Percentiles rank a stretch among this genome's conserved stretches.
These are phyloP conservation scores for Tephrocybe sp. DNA, from an alignment of 768 basidiomycete species.

Conservation along the genomic window DNA sequence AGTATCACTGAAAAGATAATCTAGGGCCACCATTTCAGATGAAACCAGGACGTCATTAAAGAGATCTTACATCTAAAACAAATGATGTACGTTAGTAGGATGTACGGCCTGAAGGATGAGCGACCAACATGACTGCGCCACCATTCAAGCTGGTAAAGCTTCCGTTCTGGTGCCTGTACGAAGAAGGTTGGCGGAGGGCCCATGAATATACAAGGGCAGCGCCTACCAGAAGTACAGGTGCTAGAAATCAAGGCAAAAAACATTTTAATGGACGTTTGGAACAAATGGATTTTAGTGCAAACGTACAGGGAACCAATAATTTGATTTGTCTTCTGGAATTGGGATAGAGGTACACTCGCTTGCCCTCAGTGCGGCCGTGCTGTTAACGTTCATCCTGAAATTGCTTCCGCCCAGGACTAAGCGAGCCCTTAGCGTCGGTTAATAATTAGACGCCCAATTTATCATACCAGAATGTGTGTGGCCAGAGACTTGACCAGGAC, in stretches of 20 bases:
- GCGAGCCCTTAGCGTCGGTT: conserved; percentile 5
- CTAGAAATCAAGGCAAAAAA: conserved; percentile 22
- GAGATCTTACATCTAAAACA: conserved; percentile 25
- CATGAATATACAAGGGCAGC: conserved; percentile 6
- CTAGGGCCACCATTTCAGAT: conserved; percentile 22
- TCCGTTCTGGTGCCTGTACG: conserved; percentile 42
- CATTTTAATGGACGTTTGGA: background rate
- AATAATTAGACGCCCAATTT: background rate
- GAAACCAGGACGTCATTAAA: background rate
- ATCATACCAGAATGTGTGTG: conserved; percentile 45
- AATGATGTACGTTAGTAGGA: conserved; percentile 1
- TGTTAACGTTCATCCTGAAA: conserved; percentile 39
- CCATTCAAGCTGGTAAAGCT: conserved; percentile 41
- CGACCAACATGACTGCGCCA: conserved; percentile 42
- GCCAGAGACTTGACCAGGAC: conserved; percentile 40
- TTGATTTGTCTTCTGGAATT: conserved; percentile 51
- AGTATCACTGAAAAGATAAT: conserved; percentile 47
- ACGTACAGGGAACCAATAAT: conserved; percentile 51
- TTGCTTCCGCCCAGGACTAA: conserved; percentile 53
- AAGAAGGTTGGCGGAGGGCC: background rate
- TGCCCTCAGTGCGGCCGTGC: conserved; percentile 37
- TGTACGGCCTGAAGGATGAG: background rate
- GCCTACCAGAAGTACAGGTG: conserved; percentile 48
- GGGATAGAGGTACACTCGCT: conserved; percentile 54
- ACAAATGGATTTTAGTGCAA: background rate